phyloP scores from a whole-genome alignment of 2,329 filamentous ascomycete species.

The Talaromyces sp. region DNA sequence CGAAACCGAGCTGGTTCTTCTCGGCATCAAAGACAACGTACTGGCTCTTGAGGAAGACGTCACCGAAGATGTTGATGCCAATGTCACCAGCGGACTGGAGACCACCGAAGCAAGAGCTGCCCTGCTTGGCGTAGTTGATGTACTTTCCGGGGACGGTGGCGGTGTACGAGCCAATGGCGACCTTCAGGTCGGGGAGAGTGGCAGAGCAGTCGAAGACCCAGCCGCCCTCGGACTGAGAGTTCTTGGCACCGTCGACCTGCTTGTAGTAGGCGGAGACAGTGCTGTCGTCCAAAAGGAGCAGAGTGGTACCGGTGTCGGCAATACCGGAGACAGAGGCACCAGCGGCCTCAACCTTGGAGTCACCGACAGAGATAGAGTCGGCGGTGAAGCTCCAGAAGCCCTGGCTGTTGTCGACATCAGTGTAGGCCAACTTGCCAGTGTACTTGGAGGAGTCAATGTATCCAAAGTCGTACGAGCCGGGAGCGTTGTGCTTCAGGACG shows the following conservation, averaged over 20 bases:
- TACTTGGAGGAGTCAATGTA: constrained; percentile 12
- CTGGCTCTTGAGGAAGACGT: constrained; percentile 72
- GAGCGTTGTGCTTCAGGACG: constrained; percentile 9
- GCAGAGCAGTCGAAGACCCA: constrained; percentile 52
- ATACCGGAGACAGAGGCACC: constrained; percentile 50
- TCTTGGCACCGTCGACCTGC: constrained; percentile 48
- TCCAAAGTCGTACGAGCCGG: constrained; percentile 14
- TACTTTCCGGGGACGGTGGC: constrained; percentile 51
- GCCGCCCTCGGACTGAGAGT: constrained; percentile 43
- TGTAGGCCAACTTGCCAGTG: constrained; percentile 7
- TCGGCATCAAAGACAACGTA: constrained; percentile 67
- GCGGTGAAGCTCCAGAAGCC: constrained; percentile 62
- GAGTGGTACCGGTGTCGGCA: constrained; percentile 67
- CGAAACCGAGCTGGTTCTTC: constrained; percentile 47
- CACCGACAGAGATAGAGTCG: constrained; percentile 53
- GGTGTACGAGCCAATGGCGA: constrained; percentile 47
- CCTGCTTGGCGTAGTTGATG: constrained; percentile 49
- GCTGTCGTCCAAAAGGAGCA: constrained; percentile 54
- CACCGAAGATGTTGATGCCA: constrained; percentile 66
- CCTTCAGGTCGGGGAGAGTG: constrained; percentile 50
- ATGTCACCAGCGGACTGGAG: constrained; percentile 62
- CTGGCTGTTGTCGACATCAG: constrained; percentile 44
- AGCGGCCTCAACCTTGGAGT: constrained; percentile 21
- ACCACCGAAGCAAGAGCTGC: constrained; percentile 64
- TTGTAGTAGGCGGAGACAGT: constrained; percentile 59